Evolutionary conservation across 2,329 filamentous ascomycete genomes (phyloP).

Genomic region (Penicillium sp.): DNA sequence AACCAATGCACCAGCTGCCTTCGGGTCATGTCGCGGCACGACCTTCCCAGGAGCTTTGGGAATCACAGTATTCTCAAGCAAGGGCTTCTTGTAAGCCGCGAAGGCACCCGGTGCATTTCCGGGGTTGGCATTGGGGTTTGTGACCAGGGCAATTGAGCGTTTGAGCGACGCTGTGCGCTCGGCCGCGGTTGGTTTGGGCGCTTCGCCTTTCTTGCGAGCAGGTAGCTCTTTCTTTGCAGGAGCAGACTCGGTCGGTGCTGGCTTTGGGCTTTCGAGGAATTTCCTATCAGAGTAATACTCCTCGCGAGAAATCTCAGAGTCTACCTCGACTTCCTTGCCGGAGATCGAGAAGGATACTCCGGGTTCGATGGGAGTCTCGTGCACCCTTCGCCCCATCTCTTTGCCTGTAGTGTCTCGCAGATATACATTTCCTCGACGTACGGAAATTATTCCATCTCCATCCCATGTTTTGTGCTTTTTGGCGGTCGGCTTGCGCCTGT

Average conservation of each 20-base stretch:
- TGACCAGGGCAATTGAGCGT: conserved; percentile 14
- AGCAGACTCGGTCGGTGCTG: conserved; percentile 12
- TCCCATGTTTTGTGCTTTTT: conserved; percentile 81
- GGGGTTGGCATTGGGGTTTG: conserved; percentile 43
- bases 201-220: conserved; percentile 13
- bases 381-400: conserved; percentile 62
- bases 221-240: conserved; percentile 23
- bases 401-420: conserved; percentile 65
- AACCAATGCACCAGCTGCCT: conserved; percentile 60
- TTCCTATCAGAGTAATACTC: conserved; percentile 53
- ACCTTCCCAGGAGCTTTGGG: conserved; percentile 50
- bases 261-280: conserved; percentile 28
- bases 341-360: conserved; percentile 64
- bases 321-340: conserved; percentile 70
- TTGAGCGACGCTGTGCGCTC: conserved; percentile 17
- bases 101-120: conserved; percentile 47
- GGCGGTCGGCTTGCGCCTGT: conserved; percentile 66
- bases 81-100: conserved; percentile 62
- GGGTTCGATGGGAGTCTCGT: conserved; percentile 58
- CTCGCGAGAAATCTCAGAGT: conserved; percentile 61
- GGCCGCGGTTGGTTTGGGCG: conserved; percentile 7
- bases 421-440: conserved; percentile 59
- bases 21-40: conserved; percentile 67
- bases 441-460: conserved; percentile 66
- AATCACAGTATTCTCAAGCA: conserved; percentile 56